Evolutionary conservation across 371 early-diverging fungal species (phyloP), one percentile per base, ranked within the genome.

Genomic region (Smittium mucronatum): DNA sequence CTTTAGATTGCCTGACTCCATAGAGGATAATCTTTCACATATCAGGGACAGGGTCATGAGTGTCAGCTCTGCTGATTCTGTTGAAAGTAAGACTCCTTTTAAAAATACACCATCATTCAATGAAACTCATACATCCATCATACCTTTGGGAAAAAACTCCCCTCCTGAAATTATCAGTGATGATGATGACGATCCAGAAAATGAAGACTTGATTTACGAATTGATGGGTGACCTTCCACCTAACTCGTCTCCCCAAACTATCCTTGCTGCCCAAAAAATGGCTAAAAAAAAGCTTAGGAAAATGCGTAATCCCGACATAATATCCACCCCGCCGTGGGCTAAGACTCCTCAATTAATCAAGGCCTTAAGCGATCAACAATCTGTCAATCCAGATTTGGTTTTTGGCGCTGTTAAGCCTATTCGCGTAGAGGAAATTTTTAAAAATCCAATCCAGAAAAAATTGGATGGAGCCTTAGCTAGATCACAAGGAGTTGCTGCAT

Each of bases 121-220:
- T 66, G 67, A 57, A 57, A 70, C 75, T 64, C 78, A 78, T 59
- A 76, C 77, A 34, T 71, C 76, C 1, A 78, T 78, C 11, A 73
- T 78, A 17, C 76, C 78, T 5, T 61, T 34, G 0, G 78, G 78
- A 0, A 71, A 72, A 16, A 36, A 70, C 64, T 79, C 76, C 57
- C 78, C 78, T 31, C 78, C 78, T 0, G 78, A 78, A 35, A 71
- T 78, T 57, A 74, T 74, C 63, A 73, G 73, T n/a, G 78, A 78
- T 16, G 77, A 78, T 57, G 75, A 75, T 26, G 78, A 77, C 63
- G 77, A 77, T 25, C 72, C 77, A 68, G 77, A 75, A 17, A 76
- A 77, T 26, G 78, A 77, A 35, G 75, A 75, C 72, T 78, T 61
- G n/a, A 47, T 47, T 47, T 61, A 61, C 26, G 63, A 61, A 33